Evolutionary conservation across 2,329 filamentous ascomycete genomes (phyloP), one percentile per base, ranked within the genome.

Genomic region (Aspergillus sclerotialis): DNA sequence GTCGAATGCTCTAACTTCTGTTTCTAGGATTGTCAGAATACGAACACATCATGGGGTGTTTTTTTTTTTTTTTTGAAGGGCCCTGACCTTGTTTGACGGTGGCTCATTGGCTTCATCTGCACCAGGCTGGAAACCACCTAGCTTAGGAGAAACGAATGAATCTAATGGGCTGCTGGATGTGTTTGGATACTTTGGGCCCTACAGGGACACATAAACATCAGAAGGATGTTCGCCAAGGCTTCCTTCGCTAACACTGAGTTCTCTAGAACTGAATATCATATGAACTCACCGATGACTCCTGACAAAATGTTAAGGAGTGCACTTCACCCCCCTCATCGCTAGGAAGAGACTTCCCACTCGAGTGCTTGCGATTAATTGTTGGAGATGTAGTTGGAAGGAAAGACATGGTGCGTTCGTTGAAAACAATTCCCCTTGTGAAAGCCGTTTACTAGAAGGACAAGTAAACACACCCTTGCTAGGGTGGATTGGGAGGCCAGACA

Each of bases 1-100:
- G 44, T 58, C 35, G 42, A 46, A 40, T 56, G 57, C 32, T 70
- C 66, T 41, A 67, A 42, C 51, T 71, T 72, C 52, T 65, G 58
- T 63, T 68, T 68, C 61, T 67, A 48, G 39, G 48, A 33, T 48
- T 48, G 55, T 69, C 34, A 69, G 58, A 47, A 31, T 39, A 29
- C 23, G 15, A 17, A 33, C 23, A 28, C 23, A n/a, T n/a, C n/a
- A 23, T 23, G 19, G 10, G 19, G 19, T 10, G 10, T 26, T 28
- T 38, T 15, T 35, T 17, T 17, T n/a, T 4, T 10, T 10, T 23
- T 23, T 23, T 10, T 10, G 16, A 32, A 29, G 7, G 13, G 40
- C 36, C 41, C 55, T 50, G 46, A 62, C 65, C 63, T 67, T 65
- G 43, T 43, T 54, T 17, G 50, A 51, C n/a, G 40, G 44, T 14